Evolutionary conservation across 805 yeast species (phyloP), one percentile per base, ranked within the genome.

Genomic region (Suhomyces sp.): DNA sequence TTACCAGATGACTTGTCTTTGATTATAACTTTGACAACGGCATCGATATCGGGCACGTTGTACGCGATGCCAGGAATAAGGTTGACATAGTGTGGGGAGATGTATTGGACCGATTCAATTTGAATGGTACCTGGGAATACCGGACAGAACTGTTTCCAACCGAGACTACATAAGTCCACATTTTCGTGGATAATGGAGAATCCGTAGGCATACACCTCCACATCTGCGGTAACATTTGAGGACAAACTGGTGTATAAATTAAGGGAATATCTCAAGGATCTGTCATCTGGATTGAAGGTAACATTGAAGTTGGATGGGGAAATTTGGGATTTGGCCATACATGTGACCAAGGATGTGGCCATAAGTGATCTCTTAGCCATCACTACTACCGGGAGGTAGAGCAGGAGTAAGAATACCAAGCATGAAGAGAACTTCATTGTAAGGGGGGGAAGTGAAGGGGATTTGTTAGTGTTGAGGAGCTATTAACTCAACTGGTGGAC

Each of bases 71-170:
- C 88, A 1, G 97, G 97, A 45, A 90, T 76, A 54, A 67, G 58
- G 22, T 65, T 55, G 18, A 72, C 76, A 45, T 80, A 77, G 13
- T 52, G 47, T 8, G 62, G 48, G 13, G 77, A 59, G 25, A 81
- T 69, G 43, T 84, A 77, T 56, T 79, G 75, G 38, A 82, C 63
- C 15, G 93, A 78, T 45, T 83, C 82, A 33, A 90, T 74, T 49
- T 84, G 86, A 53, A 90, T 75, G 25, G 77, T 63, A 20, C 96
- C 96, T 0, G 96, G 90, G 48, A 70, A 79, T 21, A 90, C 58
- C 1, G 96, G 96, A 62, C 97, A 90, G 55, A 90, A 85, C 64
- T 90, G 95, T 53, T 83, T 83, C 83, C 95, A 81, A 20, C 76
- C 76, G 34, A 76, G 60, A 19, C 43, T 38, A 65, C 97, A 90